Conservation (phyloP, 2,329 filamentous ascomycete genomes). For the Cladobotryum mycophilum region DNA sequence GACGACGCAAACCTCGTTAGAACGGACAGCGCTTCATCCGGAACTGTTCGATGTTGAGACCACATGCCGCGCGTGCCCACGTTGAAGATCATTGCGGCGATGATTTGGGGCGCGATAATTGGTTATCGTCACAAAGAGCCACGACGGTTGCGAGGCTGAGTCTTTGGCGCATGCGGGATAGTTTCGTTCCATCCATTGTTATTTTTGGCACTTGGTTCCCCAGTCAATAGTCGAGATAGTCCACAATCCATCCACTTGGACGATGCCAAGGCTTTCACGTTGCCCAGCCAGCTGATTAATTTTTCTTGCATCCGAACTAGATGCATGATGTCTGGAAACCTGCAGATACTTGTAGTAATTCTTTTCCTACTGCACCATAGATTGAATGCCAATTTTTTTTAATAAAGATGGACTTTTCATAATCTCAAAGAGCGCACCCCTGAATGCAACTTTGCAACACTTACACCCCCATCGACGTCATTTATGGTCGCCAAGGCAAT, state of each 20-base stretch:
- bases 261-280: not conserved
- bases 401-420: too few species aligned
- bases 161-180: not conserved
- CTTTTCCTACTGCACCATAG: too few species aligned
- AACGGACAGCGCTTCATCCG: not conserved
- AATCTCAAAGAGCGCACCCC: not conserved
- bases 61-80: not conserved
- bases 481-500: slow-evolving; percentile 10
- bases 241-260: too few species aligned
- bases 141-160: not conserved
- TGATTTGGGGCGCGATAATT: not conserved
- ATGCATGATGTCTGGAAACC: not conserved
- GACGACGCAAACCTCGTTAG: not conserved
- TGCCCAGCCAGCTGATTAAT: slow-evolving; percentile 1
- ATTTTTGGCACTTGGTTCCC: not conserved
- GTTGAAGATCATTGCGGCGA: not conserved
- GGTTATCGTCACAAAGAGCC: not conserved
- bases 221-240: not conserved
- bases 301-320: not conserved
- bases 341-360: too few species aligned
- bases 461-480: slow-evolving; percentile 8
- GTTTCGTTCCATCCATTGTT: not conserved
- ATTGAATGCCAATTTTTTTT: too few species aligned
- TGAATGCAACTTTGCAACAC: not conserved
- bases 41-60: not conserved